Conservation (phyloP, 2,329 filamentous ascomycete genomes). For the Xenoacremonium recifei region DNA sequence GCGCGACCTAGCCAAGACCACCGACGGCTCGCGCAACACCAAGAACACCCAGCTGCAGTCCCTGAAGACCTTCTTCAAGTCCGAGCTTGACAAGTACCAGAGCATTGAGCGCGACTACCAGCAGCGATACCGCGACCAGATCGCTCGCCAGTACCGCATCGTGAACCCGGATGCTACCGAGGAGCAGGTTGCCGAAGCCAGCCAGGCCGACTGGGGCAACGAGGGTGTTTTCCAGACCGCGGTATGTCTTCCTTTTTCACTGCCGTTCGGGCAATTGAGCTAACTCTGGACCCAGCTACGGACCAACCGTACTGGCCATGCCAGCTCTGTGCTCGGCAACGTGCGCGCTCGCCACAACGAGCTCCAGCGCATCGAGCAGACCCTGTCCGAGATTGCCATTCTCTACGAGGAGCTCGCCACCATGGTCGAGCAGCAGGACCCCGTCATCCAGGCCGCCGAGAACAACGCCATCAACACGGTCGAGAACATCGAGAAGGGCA, state of each 20-base stretch:
- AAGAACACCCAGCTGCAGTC: constrained; percentile 70
- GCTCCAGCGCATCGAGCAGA: constrained; percentile 76
- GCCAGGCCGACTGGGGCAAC: constrained; percentile 70
- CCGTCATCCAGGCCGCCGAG: constrained; percentile 60
- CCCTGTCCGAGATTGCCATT: constrained; percentile 65
- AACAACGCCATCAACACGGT: constrained; percentile 64
- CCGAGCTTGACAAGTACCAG: constrained; percentile 68
- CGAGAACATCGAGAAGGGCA: constrained; percentile 66
- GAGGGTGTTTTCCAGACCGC: constrained; percentile 82
- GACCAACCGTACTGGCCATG: constrained; percentile 71
- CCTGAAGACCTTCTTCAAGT: constrained; percentile 71
- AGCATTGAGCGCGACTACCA: constrained; percentile 70
- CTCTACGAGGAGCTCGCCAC: constrained; percentile 76
- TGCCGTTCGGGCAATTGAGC: constrained; percentile 4
- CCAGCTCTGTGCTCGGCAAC: constrained; percentile 70
- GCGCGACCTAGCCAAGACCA: constrained; percentile 64
- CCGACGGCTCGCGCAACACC: constrained; percentile 57
- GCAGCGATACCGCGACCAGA: constrained; percentile 72
- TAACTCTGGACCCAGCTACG: constrained; percentile 55
- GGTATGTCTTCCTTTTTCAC: constrained; percentile 48
- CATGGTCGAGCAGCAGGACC: constrained; percentile 70
- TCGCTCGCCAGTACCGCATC: constrained; percentile 76
- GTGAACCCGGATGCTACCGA: constrained; percentile 80
- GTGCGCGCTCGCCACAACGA: constrained; percentile 83
- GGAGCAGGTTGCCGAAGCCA: constrained; percentile 66